Evolutionary conservation across 768 basidiomycete species (phyloP).

Genomic region (Lenzites betulinus): DNA sequence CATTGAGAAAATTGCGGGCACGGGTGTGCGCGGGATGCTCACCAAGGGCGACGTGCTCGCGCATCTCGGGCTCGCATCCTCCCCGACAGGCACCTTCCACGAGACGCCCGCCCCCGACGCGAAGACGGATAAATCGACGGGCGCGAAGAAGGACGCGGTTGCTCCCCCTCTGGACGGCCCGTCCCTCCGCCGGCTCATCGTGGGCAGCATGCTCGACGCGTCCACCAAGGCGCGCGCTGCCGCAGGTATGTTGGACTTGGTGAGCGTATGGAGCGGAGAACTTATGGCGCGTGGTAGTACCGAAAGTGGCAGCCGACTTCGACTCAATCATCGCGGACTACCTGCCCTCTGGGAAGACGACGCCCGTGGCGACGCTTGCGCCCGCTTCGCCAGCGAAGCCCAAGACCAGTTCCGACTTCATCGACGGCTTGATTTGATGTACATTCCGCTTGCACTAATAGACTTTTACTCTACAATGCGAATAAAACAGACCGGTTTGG

Average conservation of each 20-base stretch:
- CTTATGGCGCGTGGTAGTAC: slow-evolving; percentile 33
- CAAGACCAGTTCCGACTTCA: slow-evolving; percentile 23
- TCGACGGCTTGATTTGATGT: slow-evolving; percentile 26
- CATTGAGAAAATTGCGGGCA: slow-evolving; percentile 75
- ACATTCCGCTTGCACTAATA: slow-evolving; percentile 11
- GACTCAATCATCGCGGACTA: slow-evolving; percentile 79
- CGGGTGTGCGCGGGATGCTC: slow-evolving; percentile 89
- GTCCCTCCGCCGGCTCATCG: slow-evolving; percentile 65
- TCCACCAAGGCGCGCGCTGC: slow-evolving; percentile 50
- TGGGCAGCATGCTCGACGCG: slow-evolving; percentile 56
- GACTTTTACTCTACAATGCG: neutral
- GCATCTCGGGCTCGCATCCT: slow-evolving; percentile 80
- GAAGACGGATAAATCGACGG: slow-evolving; percentile 37
- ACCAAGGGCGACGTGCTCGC: slow-evolving; percentile 95
- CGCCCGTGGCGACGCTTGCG: slow-evolving; percentile 13
- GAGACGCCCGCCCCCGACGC: slow-evolving; percentile 39
- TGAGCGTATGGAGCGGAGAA: too few relatives aligned
- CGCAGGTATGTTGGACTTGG: slow-evolving; percentile 38
- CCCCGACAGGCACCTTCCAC: slow-evolving; percentile 76
- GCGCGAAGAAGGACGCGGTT: slow-evolving; percentile 26
- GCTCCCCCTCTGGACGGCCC: slow-evolving; percentile 60
- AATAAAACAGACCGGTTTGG: slow-evolving; percentile 26
- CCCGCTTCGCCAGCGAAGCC: slow-evolving; percentile 15
- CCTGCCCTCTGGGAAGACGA: slow-evolving; percentile 42
- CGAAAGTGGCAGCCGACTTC: slow-evolving; percentile 54